Percentiles rank a stretch among this genome's conserved stretches.
Evolutionary conservation across 2,329 filamentous ascomycete genomes (phyloP).

Genomic region (Raffaelea deltoideospora): DNA sequence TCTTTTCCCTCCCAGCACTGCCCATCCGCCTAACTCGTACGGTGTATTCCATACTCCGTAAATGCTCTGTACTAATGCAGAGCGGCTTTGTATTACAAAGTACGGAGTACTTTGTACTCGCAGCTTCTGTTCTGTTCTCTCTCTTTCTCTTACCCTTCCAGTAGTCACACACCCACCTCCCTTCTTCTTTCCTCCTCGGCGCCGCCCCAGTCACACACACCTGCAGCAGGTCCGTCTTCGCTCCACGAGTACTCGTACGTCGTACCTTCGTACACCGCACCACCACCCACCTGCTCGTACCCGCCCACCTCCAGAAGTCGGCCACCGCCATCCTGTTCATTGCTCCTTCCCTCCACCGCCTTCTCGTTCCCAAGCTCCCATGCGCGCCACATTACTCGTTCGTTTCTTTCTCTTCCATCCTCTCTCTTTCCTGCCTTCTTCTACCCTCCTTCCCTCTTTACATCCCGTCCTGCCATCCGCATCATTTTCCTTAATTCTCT

Average conservation of each 20-base stretch:
- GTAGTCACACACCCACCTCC: neutral
- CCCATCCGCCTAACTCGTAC: no score
- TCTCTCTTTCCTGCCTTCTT: constrained; percentile 13
- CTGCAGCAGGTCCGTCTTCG: neutral
- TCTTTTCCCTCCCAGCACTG: no score
- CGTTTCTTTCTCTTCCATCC: constrained; percentile 14
- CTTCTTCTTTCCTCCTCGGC: neutral
- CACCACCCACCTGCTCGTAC: neutral
- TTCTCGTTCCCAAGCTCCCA: constrained; percentile 12
- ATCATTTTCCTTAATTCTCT: constrained; percentile 10
- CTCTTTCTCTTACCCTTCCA: neutral
- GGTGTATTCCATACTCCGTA: neutral
- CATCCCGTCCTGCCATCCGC: neutral
- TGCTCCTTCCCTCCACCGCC: neutral
- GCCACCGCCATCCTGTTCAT: neutral
- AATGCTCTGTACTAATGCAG: neutral
- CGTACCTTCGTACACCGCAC: neutral
- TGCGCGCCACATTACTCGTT: constrained; percentile 11
- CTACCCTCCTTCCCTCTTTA: constrained; percentile 8
- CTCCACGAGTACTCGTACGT: neutral
- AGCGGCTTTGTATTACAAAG: no score
- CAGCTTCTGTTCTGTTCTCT: neutral
- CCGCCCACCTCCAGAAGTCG: neutral
- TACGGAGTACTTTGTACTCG: no score
- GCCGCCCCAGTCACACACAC: neutral